Evolutionary conservation across 495 filamentous ascomycete genomes (phyloP), one percentile per base, ranked within the genome.

Genomic region (Neurospora sp.): DNA sequence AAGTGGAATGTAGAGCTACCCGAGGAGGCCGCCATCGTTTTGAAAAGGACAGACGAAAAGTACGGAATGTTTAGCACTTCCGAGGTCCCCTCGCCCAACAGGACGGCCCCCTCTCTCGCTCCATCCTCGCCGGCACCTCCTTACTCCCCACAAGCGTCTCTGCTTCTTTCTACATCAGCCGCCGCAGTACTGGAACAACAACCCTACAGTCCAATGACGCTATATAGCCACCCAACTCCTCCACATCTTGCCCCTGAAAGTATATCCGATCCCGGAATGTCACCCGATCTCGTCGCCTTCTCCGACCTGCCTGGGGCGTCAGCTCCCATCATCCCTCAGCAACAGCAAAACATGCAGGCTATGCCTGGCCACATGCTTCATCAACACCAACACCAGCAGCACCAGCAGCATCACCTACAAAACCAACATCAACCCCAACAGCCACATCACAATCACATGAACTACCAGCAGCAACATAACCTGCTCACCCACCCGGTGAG

Each of bases 1-100:
- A 93, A 94, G 74, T 98, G 96, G 96, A 91, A 91, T 12, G 89
- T 97, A 20, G 89, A 93, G 44, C 81, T 98, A 18, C 96, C 96
- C 0, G 90, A 92, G 73, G 94, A 98, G 81, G 96, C 95, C 0
- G 84, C 86, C 3, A 79, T 86, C 2, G 89, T 96, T 11, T 86
- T 99, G 20, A 86, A 88, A 69, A 89, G 94, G 59, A 85, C 86
- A 35, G 87, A 89, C 76, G 84, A 86, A 72, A 85, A 83, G 73
- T 89, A 82, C 75, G 87, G 86, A 14, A 83, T 82, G 12, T 87
- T 88, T 77, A 86, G 84, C 75, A 86, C 85, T 4, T 83, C 84
- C 4, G 87, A 88, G 75, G 86, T 89, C n/a, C 87, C 87, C 7
- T 87, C 86, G 16, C 87, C 85, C 40, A 82, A 84, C 70, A 73